Conservation (phyloP, 1,284 basidiomycete genomes). For the Cutaneotrichosporon cutaneum region DNA sequence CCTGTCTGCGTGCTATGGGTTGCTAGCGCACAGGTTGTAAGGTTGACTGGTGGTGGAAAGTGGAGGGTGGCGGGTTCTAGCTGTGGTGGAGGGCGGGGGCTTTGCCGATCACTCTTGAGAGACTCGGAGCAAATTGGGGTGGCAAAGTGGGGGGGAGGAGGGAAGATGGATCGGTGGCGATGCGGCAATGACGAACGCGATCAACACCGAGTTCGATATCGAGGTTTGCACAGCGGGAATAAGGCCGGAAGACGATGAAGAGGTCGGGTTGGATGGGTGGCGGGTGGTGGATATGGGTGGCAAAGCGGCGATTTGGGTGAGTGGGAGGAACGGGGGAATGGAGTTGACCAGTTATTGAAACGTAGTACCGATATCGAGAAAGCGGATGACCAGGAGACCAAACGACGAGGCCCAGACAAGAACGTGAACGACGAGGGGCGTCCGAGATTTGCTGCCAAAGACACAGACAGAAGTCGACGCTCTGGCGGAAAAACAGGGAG, state of each 20-base stretch:
- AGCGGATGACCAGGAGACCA: constrained; percentile 2
- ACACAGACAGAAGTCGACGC: not conserved
- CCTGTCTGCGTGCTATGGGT: constrained; percentile 25
- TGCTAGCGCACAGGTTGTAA: not conserved
- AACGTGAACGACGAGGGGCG: not conserved
- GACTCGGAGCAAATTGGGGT: not conserved
- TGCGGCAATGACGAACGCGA: not conserved
- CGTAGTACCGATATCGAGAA: constrained; percentile 11
- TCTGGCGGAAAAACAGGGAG: not conserved
- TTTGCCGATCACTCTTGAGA: not conserved
- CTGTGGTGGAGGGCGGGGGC: not conserved
- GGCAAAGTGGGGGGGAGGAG: not conserved
- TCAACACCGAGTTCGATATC: not conserved
- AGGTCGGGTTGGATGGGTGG: not conserved
- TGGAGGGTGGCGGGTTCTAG: not conserved
- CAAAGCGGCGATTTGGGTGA: not conserved
- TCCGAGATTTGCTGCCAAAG: not conserved
- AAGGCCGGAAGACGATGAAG: not conserved
- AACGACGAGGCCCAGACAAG: not conserved
- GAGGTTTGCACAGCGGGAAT: not conserved
- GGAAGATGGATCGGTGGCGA: not conserved
- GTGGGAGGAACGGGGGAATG: not conserved
- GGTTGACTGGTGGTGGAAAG: not conserved
- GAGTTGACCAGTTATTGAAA: not conserved
- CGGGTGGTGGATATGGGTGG: not conserved